Evolutionary conservation across 768 basidiomycete species (phyloP), one percentile per base, ranked within the genome.

Genomic region (Paxillus ammoniavirescens): DNA sequence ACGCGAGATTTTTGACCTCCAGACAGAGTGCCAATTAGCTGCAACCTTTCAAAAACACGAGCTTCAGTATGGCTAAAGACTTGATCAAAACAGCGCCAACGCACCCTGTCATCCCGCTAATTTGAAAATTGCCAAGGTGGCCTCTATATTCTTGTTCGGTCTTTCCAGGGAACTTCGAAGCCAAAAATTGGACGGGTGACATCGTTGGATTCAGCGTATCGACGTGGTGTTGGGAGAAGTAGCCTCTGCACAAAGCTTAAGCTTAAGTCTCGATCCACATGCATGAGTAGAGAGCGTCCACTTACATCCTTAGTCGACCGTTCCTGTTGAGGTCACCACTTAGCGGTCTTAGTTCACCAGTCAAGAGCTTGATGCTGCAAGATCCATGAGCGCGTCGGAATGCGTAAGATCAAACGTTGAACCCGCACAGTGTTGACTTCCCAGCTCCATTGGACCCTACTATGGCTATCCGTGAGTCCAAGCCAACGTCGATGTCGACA

Each of bases 1-100:
- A 98, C 96, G 61, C 96, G 87, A 53, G 88, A 91, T 72, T 98
- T 98, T 65, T 98, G 96, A 68, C 96, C 96, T 70, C 95, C 96
- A 62, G 88, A 91, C 12, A 98, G 73, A 0, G 95, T 98, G 21
- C 86, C 92, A 59, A 98, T 98, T 55, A 81, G 73, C 65, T 98
- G 96, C 60, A 98, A 70, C 31, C 87, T 89, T 47, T 10, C 44
- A 28, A 26, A 23, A 9, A 37, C 26, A 18, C 33, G 14, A 48
- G 53, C 33, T 18, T n/a, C 13, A 23, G 26, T 31, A 41, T 26
- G 6, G 26, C 26, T 15, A 43, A 55, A 36, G 18, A 43, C 35
- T 21, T 35, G 45, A 49, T 33, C 21, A 21, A 23, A 46, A 50
- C 35, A 42, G 35, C 31, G 21, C 28, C 53, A 31, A 64, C 75